phyloP scores from a whole-genome alignment of 177 flowering plant species.

The Telopea speciosissima region DNA sequence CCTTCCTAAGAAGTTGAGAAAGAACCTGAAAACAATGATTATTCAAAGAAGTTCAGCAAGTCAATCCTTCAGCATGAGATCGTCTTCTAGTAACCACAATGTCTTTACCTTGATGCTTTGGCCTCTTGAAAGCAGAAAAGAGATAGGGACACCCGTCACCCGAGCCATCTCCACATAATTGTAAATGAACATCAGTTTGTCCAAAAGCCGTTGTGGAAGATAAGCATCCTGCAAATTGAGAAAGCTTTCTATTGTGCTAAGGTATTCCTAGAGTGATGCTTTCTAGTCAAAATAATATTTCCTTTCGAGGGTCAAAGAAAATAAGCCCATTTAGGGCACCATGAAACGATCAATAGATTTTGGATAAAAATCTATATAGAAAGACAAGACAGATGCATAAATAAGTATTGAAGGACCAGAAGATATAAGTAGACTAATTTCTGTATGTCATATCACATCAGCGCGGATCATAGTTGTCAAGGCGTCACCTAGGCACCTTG shows the following conservation, averaged over 20 bases:
- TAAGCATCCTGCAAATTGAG: slow-evolving; percentile 82
- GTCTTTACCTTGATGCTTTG: slow-evolving; percentile 92
- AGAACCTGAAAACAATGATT: slow-evolving; percentile 63
- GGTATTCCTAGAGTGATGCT: neutral
- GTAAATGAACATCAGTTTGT: slow-evolving; percentile 90
- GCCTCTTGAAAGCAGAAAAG: slow-evolving; percentile 95
- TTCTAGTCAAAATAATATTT: neutral
- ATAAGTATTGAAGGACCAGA: no score
- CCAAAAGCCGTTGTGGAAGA: slow-evolving; percentile 95
- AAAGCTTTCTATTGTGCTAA: neutral
- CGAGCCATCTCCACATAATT: slow-evolving; percentile 99
- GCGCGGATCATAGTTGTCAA: no score
- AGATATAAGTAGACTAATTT: no score
- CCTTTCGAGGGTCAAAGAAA: neutral
- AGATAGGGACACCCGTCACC: slow-evolving; percentile 96
- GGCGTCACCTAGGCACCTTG: no score
- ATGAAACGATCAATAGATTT: no score
- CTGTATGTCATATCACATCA: no score
- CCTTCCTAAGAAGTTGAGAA: slow-evolving; percentile 97
- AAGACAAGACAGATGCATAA: no score
- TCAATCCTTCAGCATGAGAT: neutral
- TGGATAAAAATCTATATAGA: no score
- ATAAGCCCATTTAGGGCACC: no score
- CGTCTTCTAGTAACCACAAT: neutral
- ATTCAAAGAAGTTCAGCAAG: slow-evolving; percentile 2